Base-by-base conservation (phyloP, 305 asterid species). In the Fraxinus sp. region DNA sequence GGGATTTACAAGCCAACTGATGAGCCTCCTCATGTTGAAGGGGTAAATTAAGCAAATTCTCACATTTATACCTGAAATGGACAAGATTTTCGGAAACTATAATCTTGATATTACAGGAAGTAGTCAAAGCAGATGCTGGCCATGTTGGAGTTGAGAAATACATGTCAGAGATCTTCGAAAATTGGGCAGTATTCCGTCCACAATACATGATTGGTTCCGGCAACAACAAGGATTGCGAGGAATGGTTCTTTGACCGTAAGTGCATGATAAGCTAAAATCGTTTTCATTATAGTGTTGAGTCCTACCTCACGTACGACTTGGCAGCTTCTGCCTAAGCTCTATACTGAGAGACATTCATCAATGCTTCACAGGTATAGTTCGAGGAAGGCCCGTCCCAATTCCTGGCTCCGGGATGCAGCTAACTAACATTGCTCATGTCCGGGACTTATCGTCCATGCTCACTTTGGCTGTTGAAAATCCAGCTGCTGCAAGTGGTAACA, bases 181-280 rank as follows among this genome's bases (percentile, higher is more conserved):
- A 84, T 74, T 95, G 98, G 99, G 89, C 92, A 24, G 80, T 91
- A 5, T 95, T 95, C 90, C 97, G 99, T 2, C 99, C 99, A 30
- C 99, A 95, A 5, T 95, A 95, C 91, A 95, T 94, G 98, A 94
- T 89, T 20, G 98, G 99, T 79, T 94, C 99, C 0, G 99, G 99
- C 68, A 95, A 95, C 87, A 95, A 95, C 91, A 95, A 95, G 87
- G 99, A 95, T 78, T 94, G 98, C 46, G 99, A 94, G 87, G 98
- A 95, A 86, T 95, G 99, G 99, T 95, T 95, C 89, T 95, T 95
- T 73, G 99, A 94, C 83, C 95, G 99, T 95, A 93, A 87, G 98
- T 81, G 18, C 64, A 26, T 64, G 33, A 81, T 14, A 22, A 80
- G 59, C 18, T 77, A 77, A 66, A 49, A 16, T 68, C 18, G 3